Evolutionary conservation across 441 rosid genomes (phyloP), one percentile per base, ranked within the genome.

Genomic region (Omphalea diandra): DNA sequence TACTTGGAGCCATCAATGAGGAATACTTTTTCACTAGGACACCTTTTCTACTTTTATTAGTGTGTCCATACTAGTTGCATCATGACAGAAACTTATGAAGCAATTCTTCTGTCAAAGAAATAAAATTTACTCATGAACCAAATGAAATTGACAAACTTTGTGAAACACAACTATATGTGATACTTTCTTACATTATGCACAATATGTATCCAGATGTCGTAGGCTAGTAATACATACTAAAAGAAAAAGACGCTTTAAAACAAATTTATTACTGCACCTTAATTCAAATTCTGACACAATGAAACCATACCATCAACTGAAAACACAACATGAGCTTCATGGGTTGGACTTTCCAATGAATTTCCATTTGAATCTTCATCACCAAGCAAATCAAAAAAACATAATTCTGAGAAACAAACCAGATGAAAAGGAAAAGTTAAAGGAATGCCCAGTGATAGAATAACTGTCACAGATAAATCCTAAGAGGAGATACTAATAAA

Each of bases 251-350:
- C 27, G 58, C 41, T 54, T 58, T 52, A 69, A 31, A 26, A 71
- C 15, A 56, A 47, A 7, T 29, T 44, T 60, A 46, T 26, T 41
- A 62, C 49, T 57, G 26, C 56, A 57, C 31, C 49, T 35, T 22
- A 31, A 53, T 55, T 57, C 14, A 54, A 57, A 53, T 52, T 69
- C 24, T 43, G 41, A 31, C n/a, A 36, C 5, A 60, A 35, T 32
- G 62, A 57, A 71, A 54, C 29, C 70, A 64, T 86, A 93, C 98
- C 98, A 80, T 88, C 87, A 63, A 90, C 83, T 82, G 98, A 88
- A 80, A 93, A 89, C 54, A 96, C 93, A 79, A 84, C 88, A 76
- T 93, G 93, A 72, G 86, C 77, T 79, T 93, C 98, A 72, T 69
- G 75, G 54, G 69, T 79, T 65, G 83, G 82, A 80, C 63, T 61